Percentiles rank a stretch among this genome's conserved stretches.
These are phyloP conservation scores for Platanthera zijinensis DNA, from an alignment of 106 monocot species.

Conservation along the genomic window DNA sequence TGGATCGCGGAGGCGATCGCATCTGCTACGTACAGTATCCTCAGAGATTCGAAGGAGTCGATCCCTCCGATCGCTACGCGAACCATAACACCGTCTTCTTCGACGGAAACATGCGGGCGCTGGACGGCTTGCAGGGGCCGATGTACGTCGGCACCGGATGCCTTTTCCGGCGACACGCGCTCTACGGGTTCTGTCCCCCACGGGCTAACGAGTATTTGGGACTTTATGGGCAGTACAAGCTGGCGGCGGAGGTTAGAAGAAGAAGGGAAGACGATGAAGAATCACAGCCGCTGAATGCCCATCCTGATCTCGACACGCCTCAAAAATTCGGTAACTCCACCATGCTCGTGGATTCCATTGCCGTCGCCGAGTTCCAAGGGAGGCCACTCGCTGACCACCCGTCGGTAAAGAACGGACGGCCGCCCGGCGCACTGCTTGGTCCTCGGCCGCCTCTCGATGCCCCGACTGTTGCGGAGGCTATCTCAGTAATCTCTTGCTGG, in stretches of 20 bases:
- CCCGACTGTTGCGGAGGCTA: constrained; percentile 68
- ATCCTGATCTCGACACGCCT: constrained; percentile 55
- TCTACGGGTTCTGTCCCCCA: constrained; percentile 81
- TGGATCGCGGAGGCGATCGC: constrained; percentile 87
- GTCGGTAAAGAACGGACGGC: constrained; percentile 66
- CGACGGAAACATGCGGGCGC: constrained; percentile 96
- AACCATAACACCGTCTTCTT: constrained; percentile 99
- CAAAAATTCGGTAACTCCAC: constrained; percentile 63
- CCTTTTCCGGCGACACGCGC: constrained; percentile 67
- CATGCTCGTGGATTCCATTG: constrained; percentile 59
- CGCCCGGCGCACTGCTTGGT: constrained; percentile 57
- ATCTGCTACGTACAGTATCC: constrained; percentile 20
- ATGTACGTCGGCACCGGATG: constrained; percentile 97
- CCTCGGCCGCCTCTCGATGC: constrained; percentile 71
- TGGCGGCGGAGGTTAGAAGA: not conserved
- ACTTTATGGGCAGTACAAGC: constrained; percentile 60
- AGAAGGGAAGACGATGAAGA: constrained; percentile 10
- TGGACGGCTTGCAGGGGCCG: constrained; percentile 85
- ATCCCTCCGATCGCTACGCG: constrained; percentile 92
- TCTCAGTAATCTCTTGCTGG: constrained; percentile 87
- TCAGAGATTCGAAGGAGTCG: constrained; percentile 88
- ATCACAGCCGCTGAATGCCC: constrained; percentile 11
- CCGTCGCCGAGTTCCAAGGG: constrained; percentile 79
- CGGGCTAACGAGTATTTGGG: constrained; percentile 68
- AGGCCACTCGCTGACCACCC: constrained; percentile 83